Base-by-base conservation (phyloP, 2,329 filamentous ascomycete genomes). In the Hypoxylon sp. region DNA sequence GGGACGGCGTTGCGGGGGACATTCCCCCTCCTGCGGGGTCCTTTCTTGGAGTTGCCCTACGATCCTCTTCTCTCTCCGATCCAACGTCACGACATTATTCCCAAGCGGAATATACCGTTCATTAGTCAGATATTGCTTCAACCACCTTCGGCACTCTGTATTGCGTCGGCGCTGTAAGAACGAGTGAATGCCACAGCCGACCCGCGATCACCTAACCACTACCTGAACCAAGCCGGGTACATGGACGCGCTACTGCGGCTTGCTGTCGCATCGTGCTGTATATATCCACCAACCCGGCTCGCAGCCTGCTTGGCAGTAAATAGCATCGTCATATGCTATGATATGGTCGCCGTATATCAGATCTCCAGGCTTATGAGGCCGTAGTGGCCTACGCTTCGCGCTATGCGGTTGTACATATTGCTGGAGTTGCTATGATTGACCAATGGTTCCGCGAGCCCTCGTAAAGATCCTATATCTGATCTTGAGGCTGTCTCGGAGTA, bases 131-230 rank as follows among this genome's bases (percentile, higher is more conserved):
- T 43, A 43, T 43, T 21, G 38, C 7, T 6, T 73, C 69, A 7
- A 41, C 19, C 28, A 50, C 52, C 51, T 75, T 72, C 55, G 73
- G 73, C 48, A 55, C 43, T 9, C 68, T 73, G 5, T 75, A 70
- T 73, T 62, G 32, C 58, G 30, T 74, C 71, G 5, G 69, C 72
- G 17, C 60, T 72, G 32, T 23, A 75, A 74, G 65, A 75, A 70
- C 32, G 60, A 48, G 10, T 73, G 70, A 72, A 55, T 71, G 57
- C 63, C 70, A 2, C 49, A 64, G 23, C 48, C 71, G 13, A 71
- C 70, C 13, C 65, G 66, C 34, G 59, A 60, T 14, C 55, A 53
- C 25, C 61, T 74, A 9, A 72, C 72, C 21, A 69, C 68, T 5
- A 67, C 28, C 28, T 30, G 6, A 30, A 46, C 19, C 69, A 72